Evolutionary conservation across 176 grass and related monocot species (phyloP).

Genomic region (Juncus inflexus): DNA sequence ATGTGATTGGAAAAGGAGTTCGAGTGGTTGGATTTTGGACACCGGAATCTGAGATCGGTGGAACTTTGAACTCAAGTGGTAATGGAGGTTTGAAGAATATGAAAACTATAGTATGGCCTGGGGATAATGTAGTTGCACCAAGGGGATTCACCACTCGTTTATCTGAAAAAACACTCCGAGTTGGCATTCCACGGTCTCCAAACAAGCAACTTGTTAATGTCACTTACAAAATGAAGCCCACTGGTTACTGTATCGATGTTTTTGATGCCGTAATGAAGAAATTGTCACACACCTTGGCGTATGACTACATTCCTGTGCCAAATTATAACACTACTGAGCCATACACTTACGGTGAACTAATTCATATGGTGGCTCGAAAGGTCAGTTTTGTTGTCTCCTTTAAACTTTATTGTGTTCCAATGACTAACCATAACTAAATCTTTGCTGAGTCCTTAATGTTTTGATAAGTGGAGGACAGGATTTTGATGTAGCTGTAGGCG

Average conservation of each 20-base stretch:
- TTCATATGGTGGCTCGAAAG: slow-evolving; percentile 34
- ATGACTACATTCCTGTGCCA: slow-evolving; percentile 15
- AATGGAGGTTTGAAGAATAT: not conserved
- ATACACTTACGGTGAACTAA: slow-evolving; percentile 36
- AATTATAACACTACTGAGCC: no score
- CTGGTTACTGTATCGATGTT: no score
- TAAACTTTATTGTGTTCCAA: no score
- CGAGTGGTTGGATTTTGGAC: slow-evolving; percentile 48
- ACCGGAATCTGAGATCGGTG: slow-evolving; percentile 16
- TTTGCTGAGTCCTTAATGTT: not conserved
- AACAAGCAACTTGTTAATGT: slow-evolving; percentile 10
- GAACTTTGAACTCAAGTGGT: not conserved
- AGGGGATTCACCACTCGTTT: slow-evolving; percentile 31
- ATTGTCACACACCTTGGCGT: slow-evolving; percentile 31
- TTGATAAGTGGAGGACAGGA: not conserved
- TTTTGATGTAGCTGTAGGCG: slow-evolving; percentile 34
- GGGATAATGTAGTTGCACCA: slow-evolving; percentile 15
- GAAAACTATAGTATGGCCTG: slow-evolving; percentile 32
- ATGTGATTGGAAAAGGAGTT: slow-evolving; percentile 27
- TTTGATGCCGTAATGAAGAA: slow-evolving; percentile 33
- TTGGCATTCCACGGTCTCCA: slow-evolving; percentile 33
- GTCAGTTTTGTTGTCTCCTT: slow-evolving; percentile 5
- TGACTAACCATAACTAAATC: no score
- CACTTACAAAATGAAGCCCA: no score
- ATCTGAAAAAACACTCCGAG: slow-evolving; percentile 25